Percentiles rank a stretch among this genome's conserved stretches.
phyloP scores from a whole-genome alignment of 2,329 filamentous ascomycete genomes.

The Colletotrichum cereale region DNA sequence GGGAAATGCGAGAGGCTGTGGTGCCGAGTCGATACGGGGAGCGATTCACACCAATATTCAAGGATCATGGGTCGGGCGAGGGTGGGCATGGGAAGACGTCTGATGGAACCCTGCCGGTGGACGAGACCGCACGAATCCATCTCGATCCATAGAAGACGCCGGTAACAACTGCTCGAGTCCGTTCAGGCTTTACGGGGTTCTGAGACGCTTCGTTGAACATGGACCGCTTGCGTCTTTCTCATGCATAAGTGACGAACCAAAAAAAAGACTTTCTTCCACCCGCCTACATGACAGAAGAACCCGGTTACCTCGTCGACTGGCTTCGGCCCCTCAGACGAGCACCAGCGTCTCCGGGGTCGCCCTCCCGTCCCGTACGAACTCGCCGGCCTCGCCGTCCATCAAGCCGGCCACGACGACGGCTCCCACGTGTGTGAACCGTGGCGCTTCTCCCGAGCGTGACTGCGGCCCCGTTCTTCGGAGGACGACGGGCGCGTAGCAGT shows the following conservation, averaged over 20 bases:
- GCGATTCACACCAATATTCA: neutral
- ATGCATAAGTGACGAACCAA: neutral
- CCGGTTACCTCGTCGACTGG: neutral
- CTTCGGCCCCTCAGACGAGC: neutral
- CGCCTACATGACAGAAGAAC: too few species aligned
- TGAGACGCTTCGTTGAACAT: neutral
- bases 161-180: neutral
- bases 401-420: neutral
- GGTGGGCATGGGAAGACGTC: neutral
- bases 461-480: neutral
- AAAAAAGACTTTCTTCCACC: too few species aligned
- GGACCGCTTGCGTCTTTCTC: neutral
- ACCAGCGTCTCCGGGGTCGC: neutral
- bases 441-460: neutral
- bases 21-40: neutral
- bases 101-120: neutral
- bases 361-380: neutral
- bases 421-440: neutral
- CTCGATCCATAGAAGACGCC: neutral
- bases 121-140: neutral
- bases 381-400: neutral
- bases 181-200: too few species aligned
- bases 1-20: neutral
- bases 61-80: neutral
- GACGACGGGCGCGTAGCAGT: too few species aligned